Conservation (phyloP, 2,329 filamentous ascomycete genomes). For the Colletotrichum sidae region DNA sequence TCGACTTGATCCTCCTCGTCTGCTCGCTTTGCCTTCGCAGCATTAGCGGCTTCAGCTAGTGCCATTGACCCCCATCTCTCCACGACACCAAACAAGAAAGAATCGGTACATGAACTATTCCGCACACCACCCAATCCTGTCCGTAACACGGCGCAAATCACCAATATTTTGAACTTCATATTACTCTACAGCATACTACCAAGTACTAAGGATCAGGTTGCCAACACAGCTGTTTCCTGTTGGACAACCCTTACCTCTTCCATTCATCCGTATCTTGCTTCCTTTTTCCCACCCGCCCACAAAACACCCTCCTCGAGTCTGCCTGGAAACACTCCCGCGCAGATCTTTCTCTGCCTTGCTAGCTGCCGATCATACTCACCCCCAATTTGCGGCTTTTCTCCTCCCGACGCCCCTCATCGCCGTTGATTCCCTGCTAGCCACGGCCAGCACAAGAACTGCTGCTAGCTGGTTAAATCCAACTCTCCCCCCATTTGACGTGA, state of each 20-base stretch:
- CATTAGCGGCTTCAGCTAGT: slow-evolving; percentile 31
- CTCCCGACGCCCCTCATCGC: slow-evolving; percentile 10
- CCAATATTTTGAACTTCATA: no score
- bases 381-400: slow-evolving; percentile 24
- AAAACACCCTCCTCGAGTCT: slow-evolving; percentile 6
- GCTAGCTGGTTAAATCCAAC: slow-evolving; percentile 7
- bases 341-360: slow-evolving; percentile 27
- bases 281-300: slow-evolving; percentile 14
- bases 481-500: not conserved
- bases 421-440: not conserved
- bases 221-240: no score
- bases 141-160: no score
- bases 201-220: slow-evolving; percentile 20
- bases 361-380: slow-evolving; percentile 30
- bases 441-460: slow-evolving; percentile 9
- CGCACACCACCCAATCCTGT: no score
- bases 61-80: slow-evolving; percentile 29
- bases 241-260: slow-evolving; percentile 38
- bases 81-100: slow-evolving; percentile 10
- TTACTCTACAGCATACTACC: not conserved
- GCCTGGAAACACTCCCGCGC: slow-evolving; percentile 20
- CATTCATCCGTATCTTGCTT: slow-evolving; percentile 23
- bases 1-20: not conserved
- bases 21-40: slow-evolving; percentile 13
- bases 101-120: slow-evolving; percentile 13